phyloP scores from a whole-genome alignment of 495 filamentous ascomycete genomes.

The Xylaria curta region DNA sequence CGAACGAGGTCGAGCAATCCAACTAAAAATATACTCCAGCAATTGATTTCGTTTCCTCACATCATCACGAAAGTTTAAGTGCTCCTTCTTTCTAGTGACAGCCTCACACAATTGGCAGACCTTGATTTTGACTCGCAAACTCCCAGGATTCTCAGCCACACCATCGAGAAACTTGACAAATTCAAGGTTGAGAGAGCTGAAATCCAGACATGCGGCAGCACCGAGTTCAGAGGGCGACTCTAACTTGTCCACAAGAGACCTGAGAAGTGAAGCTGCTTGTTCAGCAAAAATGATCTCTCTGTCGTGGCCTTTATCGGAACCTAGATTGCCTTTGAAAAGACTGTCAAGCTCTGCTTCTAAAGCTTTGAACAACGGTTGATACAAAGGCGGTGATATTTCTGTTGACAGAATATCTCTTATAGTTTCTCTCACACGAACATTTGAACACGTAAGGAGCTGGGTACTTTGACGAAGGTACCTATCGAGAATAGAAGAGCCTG shows the following conservation, averaged over 20 bases:
- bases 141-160: conserved; percentile 55
- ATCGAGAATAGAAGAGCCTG: conserved; percentile 62
- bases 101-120: conserved; percentile 69
- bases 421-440: conserved; percentile 66
- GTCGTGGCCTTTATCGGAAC: conserved; percentile 59
- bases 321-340: conserved; percentile 59
- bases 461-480: conserved; percentile 66
- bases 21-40: conserved; percentile 66
- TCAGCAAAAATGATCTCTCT: conserved; percentile 67
- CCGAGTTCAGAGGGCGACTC: conserved; percentile 64
- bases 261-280: conserved; percentile 66
- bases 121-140: conserved; percentile 67
- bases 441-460: conserved; percentile 65
- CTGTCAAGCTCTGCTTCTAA: conserved; percentile 66
- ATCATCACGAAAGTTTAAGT: conserved; percentile 69
- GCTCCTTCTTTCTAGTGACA: conserved; percentile 68
- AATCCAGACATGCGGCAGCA: conserved; percentile 62
- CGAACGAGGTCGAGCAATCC: conserved; percentile 64
- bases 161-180: conserved; percentile 67
- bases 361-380: conserved; percentile 64
- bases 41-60: conserved; percentile 69
- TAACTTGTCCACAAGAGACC: conserved; percentile 65
- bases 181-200: conserved; percentile 64
- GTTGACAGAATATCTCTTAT: conserved; percentile 67
- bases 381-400: conserved; percentile 64